These are phyloP conservation scores for Fusarium xylarioides DNA, from an alignment of 2,329 filamentous ascomycete genomes.

Conservation along the genomic window DNA sequence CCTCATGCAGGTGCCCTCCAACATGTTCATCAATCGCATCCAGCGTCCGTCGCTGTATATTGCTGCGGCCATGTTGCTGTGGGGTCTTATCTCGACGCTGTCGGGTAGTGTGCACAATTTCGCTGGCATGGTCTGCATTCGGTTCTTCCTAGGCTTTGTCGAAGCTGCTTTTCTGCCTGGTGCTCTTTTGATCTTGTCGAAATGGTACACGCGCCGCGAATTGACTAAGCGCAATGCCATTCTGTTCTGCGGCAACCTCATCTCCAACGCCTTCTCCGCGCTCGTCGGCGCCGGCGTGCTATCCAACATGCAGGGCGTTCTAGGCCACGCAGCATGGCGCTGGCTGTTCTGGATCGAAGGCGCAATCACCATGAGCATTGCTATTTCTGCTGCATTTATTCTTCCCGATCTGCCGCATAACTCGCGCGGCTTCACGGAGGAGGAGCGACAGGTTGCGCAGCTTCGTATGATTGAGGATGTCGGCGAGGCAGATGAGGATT, in stretches of 20 bases:
- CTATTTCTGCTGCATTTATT: conserved; percentile 57
- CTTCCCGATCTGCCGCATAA: conserved; percentile 66
- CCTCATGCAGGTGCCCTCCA: conserved; percentile 69
- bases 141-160: conserved; percentile 69
- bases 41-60: conserved; percentile 62
- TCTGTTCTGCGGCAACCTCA: conserved; percentile 67
- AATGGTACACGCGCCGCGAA: conserved; percentile 73
- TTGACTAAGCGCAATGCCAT: conserved; percentile 64
- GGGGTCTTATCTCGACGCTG: conserved; percentile 68
- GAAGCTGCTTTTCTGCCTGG: conserved; percentile 73
- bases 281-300: conserved; percentile 68
- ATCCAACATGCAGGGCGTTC: conserved; percentile 64
- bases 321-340: conserved; percentile 66
- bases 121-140: conserved; percentile 61
- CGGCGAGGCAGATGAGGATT: conserved; percentile 64
- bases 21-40: conserved; percentile 66
- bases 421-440: conserved; percentile 65
- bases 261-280: conserved; percentile 68
- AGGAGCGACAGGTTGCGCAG: conserved; percentile 65
- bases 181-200: conserved; percentile 69
- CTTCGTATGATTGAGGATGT: conserved; percentile 66
- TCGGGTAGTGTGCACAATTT: conserved; percentile 63
- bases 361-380: conserved; percentile 59
- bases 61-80: conserved; percentile 62
- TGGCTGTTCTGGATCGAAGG: conserved; percentile 72